Conservation (phyloP, 192 early-diverging fungal species). For the Backusella circina region DNA sequence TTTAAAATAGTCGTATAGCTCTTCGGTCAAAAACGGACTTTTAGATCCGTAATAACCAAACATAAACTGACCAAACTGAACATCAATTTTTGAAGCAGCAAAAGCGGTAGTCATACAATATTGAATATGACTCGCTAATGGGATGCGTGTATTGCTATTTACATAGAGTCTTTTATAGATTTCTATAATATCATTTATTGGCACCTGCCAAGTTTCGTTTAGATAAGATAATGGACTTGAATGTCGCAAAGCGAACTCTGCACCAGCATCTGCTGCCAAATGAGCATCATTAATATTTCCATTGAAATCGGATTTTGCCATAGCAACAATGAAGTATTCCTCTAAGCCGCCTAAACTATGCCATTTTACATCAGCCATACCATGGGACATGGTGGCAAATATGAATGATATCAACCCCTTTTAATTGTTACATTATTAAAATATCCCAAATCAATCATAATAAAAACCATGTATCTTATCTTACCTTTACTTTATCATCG, state of each 20-base stretch:
- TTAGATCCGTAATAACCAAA: conserved; percentile 55
- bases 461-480: neutral
- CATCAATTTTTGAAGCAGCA: conserved; percentile 53
- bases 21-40: conserved; percentile 74
- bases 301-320: conserved; percentile 48
- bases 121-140: conserved; percentile 33
- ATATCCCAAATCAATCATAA: neutral
- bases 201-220: conserved; percentile 53
- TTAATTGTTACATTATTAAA: neutral
- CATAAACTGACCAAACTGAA: conserved; percentile 49
- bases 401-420: conserved; percentile 60
- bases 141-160: conserved; percentile 26
- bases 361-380: conserved; percentile 66
- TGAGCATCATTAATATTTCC: conserved; percentile 49
- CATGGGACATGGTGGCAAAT: conserved; percentile 66
- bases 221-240: conserved; percentile 18
- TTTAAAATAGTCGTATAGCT: conserved; percentile 64
- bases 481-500: conserved; percentile 38
- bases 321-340: conserved; percentile 55
- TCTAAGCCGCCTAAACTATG: conserved; percentile 53
- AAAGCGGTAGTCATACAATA: conserved; percentile 62
- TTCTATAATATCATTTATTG: conserved; percentile 56
- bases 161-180: conserved; percentile 56
- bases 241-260: conserved; percentile 61
- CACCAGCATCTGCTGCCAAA: conserved; percentile 57